Percentiles rank a stretch among this genome's conserved stretches.
Conservation (phyloP, 2,329 filamentous ascomycete species). For the Plectosphaerella cucumerina region DNA sequence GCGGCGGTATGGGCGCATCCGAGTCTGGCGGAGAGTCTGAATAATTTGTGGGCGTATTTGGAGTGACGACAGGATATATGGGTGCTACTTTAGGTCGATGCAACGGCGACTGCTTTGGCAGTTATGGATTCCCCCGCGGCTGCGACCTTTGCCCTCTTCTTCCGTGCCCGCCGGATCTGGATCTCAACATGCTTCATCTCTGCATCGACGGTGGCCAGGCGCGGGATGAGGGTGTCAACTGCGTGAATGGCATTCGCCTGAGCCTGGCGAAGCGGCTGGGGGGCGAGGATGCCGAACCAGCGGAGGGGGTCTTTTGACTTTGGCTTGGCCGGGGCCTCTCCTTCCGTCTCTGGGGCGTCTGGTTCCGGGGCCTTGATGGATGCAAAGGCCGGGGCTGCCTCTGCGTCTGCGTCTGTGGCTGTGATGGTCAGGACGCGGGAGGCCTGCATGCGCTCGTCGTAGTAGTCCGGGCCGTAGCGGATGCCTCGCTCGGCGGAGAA, state of each 20-base stretch:
- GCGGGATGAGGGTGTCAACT: constrained; percentile 54
- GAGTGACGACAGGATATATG: constrained; percentile 18
- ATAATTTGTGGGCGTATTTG: constrained; percentile 43
- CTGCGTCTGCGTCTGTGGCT: constrained; percentile 4
- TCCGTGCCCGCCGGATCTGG: constrained; percentile 59
- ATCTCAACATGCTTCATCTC: constrained; percentile 65
- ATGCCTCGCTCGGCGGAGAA: constrained; percentile 61
- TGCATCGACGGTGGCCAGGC: constrained; percentile 51
- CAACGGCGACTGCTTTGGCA: background rate
- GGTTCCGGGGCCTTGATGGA: constrained; percentile 12
- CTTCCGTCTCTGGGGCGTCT: constrained; percentile 4
- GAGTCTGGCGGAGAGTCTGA: constrained; percentile 44
- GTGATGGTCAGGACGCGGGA: constrained; percentile 35
- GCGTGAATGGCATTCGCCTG: constrained; percentile 54
- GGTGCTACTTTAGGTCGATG: background rate
- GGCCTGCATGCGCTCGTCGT: constrained; percentile 71
- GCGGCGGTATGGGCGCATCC: constrained; percentile 47
- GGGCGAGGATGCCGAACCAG: constrained; percentile 54
- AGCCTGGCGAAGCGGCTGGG: constrained; percentile 48
- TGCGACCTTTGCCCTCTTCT: constrained; percentile 47
- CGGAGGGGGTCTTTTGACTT: constrained; percentile 48
- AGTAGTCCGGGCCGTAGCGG: constrained; percentile 66
- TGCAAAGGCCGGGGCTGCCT: constrained; percentile 15
- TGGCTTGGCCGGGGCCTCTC: background rate
- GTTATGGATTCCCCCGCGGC: constrained; percentile 8